Conservation (phyloP, 176 grass and related monocot genomes). For the Bromus sterilis region DNA sequence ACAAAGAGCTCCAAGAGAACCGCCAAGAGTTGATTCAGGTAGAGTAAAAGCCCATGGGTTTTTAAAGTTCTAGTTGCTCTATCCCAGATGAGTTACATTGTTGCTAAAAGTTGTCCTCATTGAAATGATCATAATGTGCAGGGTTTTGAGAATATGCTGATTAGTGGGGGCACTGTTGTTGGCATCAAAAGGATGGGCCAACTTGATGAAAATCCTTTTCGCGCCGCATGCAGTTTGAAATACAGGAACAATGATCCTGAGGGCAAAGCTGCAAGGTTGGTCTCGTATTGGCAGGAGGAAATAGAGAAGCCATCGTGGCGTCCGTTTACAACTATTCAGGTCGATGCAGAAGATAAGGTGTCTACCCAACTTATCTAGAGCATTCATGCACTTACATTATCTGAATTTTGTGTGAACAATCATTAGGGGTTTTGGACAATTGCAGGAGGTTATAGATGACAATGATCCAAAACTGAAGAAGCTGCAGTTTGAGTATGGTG, state of each 20-base stretch:
- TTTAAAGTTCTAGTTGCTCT: not conserved
- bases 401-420: not conserved
- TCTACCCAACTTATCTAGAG: not conserved
- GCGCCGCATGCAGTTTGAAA: constrained; percentile 9
- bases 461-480: constrained; percentile 31
- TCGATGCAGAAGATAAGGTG: constrained; percentile 30
- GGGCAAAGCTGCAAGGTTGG: constrained; percentile 32
- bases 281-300: constrained; percentile 44
- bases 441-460: constrained; percentile 18
- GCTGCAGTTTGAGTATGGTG: not conserved
- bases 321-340: constrained; percentile 25
- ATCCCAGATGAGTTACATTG: not conserved
- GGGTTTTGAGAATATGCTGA: constrained; percentile 3
- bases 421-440: not conserved
- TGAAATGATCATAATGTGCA: not conserved
- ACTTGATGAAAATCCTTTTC: constrained; percentile 29
- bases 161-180: not conserved
- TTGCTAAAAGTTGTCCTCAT: not conserved
- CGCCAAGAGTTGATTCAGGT: constrained; percentile 23
- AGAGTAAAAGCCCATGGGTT: not conserved
- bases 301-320: constrained; percentile 32
- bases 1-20: constrained; percentile 6
- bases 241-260: constrained; percentile 24
- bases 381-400: not conserved
- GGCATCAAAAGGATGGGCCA: constrained; percentile 34